Evolutionary conservation across 352 stramenopile genomes (phyloP).

Genomic region (Phytophthora vignae): DNA sequence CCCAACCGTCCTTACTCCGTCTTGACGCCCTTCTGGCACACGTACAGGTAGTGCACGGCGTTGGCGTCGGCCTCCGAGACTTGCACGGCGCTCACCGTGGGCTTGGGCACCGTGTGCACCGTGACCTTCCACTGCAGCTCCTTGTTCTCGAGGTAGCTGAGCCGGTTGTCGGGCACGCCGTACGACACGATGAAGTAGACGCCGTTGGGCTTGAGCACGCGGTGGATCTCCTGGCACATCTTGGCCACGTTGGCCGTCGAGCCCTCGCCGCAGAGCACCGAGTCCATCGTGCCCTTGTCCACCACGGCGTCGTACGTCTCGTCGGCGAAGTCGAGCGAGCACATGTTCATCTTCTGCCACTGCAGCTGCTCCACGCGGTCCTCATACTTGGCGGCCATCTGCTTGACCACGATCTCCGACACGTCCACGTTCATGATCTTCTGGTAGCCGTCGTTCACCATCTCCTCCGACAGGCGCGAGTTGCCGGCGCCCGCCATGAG

Average conservation of each 20-base stretch:
- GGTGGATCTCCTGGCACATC: conserved; percentile 95
- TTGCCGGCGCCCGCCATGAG: conserved; percentile 95
- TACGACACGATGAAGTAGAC: conserved; percentile 97
- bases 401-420: conserved; percentile 94
- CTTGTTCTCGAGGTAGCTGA: conserved; percentile 97
- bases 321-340: conserved; percentile 94
- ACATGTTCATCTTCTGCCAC: conserved; percentile 97
- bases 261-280: conserved; percentile 95
- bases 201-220: conserved; percentile 95
- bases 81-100: conserved; percentile 94
- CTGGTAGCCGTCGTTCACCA: conserved; percentile 96
- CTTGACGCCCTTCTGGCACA: conserved; percentile 93
- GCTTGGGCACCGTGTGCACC: conserved; percentile 96
- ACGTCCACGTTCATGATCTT: conserved; percentile 97
- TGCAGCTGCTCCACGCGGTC: conserved; percentile 91
- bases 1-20: conserved; percentile 11
- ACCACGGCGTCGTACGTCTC: conserved; percentile 95
- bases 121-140: conserved; percentile 96
- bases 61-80: conserved; percentile 94
- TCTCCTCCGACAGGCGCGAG: conserved; percentile 95
- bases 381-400: conserved; percentile 94
- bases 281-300: conserved; percentile 97
- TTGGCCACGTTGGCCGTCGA: conserved; percentile 96
- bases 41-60: conserved; percentile 97
- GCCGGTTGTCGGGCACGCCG: conserved; percentile 95